A percentile compares a stretch with the other conserved stretches of the same genome.
Conservation (phyloP, 1,284 basidiomycete genomes). For the Sanghuangporus baumii region DNA sequence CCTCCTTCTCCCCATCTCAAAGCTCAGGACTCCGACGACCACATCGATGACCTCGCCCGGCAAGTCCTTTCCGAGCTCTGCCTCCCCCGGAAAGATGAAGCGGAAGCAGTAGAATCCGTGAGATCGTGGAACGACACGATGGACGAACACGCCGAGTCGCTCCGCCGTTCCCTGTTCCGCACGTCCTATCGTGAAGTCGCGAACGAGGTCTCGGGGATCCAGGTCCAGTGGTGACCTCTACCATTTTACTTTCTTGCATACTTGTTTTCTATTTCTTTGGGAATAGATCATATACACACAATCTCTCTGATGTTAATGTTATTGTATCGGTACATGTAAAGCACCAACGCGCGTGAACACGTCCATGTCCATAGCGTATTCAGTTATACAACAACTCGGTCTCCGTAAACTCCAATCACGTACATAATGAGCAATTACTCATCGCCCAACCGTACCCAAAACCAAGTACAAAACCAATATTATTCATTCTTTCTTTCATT, state of each 20-base stretch:
- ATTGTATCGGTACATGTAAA: too few species aligned
- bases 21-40: neutral
- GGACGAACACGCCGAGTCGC: slow-evolving; percentile 34
- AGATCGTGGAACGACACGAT: slow-evolving; percentile 31
- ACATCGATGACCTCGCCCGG: neutral
- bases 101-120: too few species aligned
- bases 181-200: slow-evolving; percentile 86
- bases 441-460: too few species aligned
- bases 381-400: too few species aligned
- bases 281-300: too few species aligned
- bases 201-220: slow-evolving; percentile 77
- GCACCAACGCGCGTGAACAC: too few species aligned
- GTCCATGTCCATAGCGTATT: too few species aligned
- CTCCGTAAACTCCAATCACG: too few species aligned
- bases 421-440: too few species aligned
- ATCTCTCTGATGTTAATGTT: too few species aligned
- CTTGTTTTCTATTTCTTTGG: neutral
- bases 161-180: slow-evolving; percentile 53
- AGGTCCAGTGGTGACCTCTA: slow-evolving; percentile 68
- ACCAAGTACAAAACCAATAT: too few species aligned
- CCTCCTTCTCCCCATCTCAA: slow-evolving; percentile 37
- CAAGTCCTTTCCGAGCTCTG: slow-evolving; percentile 21
- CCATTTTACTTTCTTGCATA: neutral
- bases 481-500: too few species aligned
- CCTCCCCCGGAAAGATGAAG: slow-evolving; percentile 20